Base-by-base conservation (phyloP, 176 grass and related monocot species). In the Cocos nucifera region DNA sequence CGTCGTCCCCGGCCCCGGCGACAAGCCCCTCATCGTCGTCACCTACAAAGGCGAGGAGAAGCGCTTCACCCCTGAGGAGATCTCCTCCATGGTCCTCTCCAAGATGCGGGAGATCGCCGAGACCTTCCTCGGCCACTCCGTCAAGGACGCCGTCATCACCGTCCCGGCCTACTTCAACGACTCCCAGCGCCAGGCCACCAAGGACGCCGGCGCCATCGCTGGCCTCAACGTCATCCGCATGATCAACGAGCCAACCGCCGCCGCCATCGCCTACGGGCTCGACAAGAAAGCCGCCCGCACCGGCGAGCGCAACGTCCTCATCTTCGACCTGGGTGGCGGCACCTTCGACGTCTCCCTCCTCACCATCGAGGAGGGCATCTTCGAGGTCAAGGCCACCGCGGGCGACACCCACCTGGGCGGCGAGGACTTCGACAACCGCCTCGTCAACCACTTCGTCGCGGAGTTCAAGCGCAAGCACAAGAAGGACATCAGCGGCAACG, bases 261-360 rank as follows among this genome's bases (percentile, higher is more conserved):
- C 49, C 3, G 49, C 69, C 49, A 72, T 72, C 50, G 69, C 69
- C n/a, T 72, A 72, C 10, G 58, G 49, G 6, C 69, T 72, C 4
- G 69, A 72, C 49, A 72, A 72, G 49, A 72, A 72, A 17, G 69
- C 69, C 1, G 26, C 22, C 2, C 58, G 69, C n/a, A 51, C 25
- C 2, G 69, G 58, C 17, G 69, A 72, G 58, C 28, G 59, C 44
- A 52, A 73, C 58, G 69, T 72, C 44, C 69, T 72, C 35, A 70
- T 70, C 56, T 70, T 70, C 44, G 39, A 70, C 16, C 68, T 70
- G 15, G 68, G 68, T 35, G 69, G 69, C 50, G 69, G 69, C 50
- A 72, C 69, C 18, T 72, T 72, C 23, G 58, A 72, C 49, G 69
- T 72, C 17, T 72, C 69, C 17, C 69, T 62, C n/a, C 69, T 72